Percentiles rank a stretch among this genome's conserved stretches.
phyloP scores from a whole-genome alignment of 2,329 filamentous ascomycete genomes.

The Talaromyces sp. region DNA sequence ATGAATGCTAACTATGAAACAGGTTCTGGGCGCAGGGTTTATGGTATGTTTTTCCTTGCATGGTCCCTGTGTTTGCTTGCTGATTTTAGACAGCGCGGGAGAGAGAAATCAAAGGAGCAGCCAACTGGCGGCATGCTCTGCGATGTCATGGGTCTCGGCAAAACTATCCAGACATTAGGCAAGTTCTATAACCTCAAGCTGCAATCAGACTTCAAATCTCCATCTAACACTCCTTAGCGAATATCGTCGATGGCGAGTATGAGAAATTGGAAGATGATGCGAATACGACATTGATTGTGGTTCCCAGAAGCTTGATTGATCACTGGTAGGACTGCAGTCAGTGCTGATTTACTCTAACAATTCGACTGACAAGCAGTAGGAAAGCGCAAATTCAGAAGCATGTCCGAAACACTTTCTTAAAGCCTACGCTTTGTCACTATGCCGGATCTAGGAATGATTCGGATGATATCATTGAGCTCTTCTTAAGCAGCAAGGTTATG shows the following conservation, averaged over 20 bases:
- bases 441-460: constrained; percentile 19
- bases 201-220: background rate
- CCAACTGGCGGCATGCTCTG: constrained; percentile 35
- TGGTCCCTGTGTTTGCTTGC: background rate
- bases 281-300: constrained; percentile 36
- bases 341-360: background rate
- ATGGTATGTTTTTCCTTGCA: constrained; percentile 25
- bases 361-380: background rate
- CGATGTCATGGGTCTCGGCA: constrained; percentile 41
- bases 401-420: constrained; percentile 23
- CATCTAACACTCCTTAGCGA: constrained; percentile 22
- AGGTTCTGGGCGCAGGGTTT: constrained; percentile 29
- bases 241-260: constrained; percentile 32
- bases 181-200: background rate
- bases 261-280: constrained; percentile 16
- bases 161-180: constrained; percentile 35
- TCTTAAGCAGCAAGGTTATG: constrained; percentile 18
- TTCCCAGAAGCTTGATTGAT: constrained; percentile 27
- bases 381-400: constrained; percentile 28
- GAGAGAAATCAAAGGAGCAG: constrained; percentile 23
- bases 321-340: constrained; percentile 29
- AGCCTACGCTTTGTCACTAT: constrained; percentile 23
- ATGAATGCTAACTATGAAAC: constrained; percentile 7
- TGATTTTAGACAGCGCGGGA: constrained; percentile 26
- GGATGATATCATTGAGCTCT: constrained; percentile 18